Evolutionary conservation across 768 basidiomycete species (phyloP).

Genomic region (Trametes maxima): DNA sequence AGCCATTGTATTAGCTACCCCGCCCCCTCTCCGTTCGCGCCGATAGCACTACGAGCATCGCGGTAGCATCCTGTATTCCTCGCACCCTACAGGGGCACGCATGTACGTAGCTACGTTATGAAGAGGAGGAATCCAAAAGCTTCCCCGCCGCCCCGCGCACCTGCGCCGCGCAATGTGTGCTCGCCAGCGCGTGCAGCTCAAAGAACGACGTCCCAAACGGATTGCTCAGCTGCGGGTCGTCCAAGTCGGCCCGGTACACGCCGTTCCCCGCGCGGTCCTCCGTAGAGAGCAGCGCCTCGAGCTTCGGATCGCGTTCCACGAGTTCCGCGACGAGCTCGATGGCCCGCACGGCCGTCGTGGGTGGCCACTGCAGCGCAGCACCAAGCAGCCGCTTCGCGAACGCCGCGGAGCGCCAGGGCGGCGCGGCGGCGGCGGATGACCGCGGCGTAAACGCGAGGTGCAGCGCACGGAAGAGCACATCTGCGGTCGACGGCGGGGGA

Average conservation of each 20-base stretch:
- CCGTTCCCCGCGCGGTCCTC: slow-evolving; percentile 88
- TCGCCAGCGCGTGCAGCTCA: slow-evolving; percentile 72
- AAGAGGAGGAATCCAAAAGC: slow-evolving; percentile 49
- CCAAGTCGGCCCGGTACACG: slow-evolving; percentile 79
- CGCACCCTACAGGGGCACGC: not conserved
- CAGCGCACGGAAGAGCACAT: slow-evolving; percentile 87
- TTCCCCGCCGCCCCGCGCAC: slow-evolving; percentile 69
- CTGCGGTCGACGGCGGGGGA: slow-evolving; percentile 47
- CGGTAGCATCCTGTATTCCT: not conserved
- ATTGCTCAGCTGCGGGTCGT: slow-evolving; percentile 84
- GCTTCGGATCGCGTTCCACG: slow-evolving; percentile 73
- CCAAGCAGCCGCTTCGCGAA: slow-evolving; percentile 92
- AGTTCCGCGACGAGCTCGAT: slow-evolving; percentile 75
- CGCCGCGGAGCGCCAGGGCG: slow-evolving; percentile 81
- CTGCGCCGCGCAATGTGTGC: slow-evolving; percentile 62
- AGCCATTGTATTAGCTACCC: slow-evolving; percentile 3
- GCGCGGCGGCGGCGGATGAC: slow-evolving; percentile 51
- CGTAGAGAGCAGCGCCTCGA: slow-evolving; percentile 83
- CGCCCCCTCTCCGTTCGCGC: not conserved
- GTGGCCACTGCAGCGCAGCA: slow-evolving; percentile 81
- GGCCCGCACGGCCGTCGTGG: slow-evolving; percentile 61
- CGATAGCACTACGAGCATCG: not conserved
- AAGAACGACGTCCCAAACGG: slow-evolving; percentile 86
- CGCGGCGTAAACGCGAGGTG: slow-evolving; percentile 80
- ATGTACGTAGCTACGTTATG: slow-evolving; percentile 27